Evolutionary conservation across 352 stramenopile genomes (phyloP), one percentile per base, ranked within the genome.

Genomic region (Phytopythium delawarense): DNA sequence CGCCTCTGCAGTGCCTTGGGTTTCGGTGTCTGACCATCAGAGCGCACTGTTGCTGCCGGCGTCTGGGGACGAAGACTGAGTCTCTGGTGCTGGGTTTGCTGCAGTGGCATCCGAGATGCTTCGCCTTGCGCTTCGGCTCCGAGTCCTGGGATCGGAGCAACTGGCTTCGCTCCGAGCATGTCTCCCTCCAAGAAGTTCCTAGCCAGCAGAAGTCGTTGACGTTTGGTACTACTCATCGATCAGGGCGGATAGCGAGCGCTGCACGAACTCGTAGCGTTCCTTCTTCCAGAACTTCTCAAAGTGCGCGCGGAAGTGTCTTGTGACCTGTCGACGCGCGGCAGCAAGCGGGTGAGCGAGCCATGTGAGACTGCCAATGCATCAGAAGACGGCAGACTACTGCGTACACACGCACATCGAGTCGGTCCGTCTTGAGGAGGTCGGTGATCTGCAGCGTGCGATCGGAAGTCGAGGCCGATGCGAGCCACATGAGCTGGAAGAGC

Each of bases 241-340:
- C 28, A 32, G 4, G 28, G 5, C 16, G 40, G 23, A 2, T 2
- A n/a, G 42, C 20, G 6, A 12, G 28, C n/a, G 12, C 30, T 21
- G 11, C 23, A 75, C 71, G 34, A 49, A 88, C 76, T 87, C 74
- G 40, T 89, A 94, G 58, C 70, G 64, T 57, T 94, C 84, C 34
- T 75, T 80, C 59, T 86, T 86, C 84, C 84, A 94, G 55, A 80
- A 87, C 75, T 92, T 94, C 56, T 91, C 79, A 61, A 92, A 94
- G 45, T 89, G 78, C 16, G 84, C 64, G 15, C 79, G 57, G 60
- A 94, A 94, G 21, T 78, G 62, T 53, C 84, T 83, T 28, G 70
- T 79, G n/a, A 88, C 76, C 65, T 89, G 58, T 20, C 0, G 28
- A 39, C 48, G 46, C 1, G 40, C 5, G 6, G 4, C 23, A 37